Evolutionary conservation across 2,329 filamentous ascomycete species (phyloP), one percentile per base, ranked within the genome.

Genomic region (Trichoderma citrinoviride): DNA sequence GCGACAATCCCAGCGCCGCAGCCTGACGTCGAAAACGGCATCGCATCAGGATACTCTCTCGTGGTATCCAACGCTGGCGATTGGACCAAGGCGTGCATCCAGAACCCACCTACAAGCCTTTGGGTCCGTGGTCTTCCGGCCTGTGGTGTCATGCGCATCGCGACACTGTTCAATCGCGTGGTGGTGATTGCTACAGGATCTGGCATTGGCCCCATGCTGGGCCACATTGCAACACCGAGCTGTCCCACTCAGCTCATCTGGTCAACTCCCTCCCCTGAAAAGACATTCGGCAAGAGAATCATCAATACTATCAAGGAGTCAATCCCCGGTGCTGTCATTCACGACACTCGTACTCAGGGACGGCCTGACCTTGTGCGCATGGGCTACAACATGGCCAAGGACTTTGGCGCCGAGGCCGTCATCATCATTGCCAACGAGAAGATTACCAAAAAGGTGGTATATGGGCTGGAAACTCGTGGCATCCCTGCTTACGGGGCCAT

Each of bases 1-100:
- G 90, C 90, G 49, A 88, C 88, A 1, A 90, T 93, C 66, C 87
- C 89, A 1, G 82, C 86, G 66, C 81, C 84, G 2, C 73, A 78
- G 61, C 65, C 68, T 12, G 72, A 70, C 25, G 61, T 68, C 1
- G 69, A 67, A 60, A 65, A 71, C 1, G 69, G 70, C 21, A 71
- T 70, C 27, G 21, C 27, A 44, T 70, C 68, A 12, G 87, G 85
- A 15, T 91, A 89, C 77, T 91, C 88, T 0, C 79, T 90, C 33
- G 78, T 93, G 33, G 82, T 93, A 29, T 91, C 89, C 61, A 89
- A 88, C 68, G 89, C 89, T 3, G 90, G 90, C 23, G 89, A 93
- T 77, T 93, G 90, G 90, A 93, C 90, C 0, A 78, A 79, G 25
- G 78, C 81, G 37, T 83, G 85, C 64, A 91, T 93, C 75, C 77